Base-by-base conservation (phyloP, 495 filamentous ascomycete species). In the Pseudoneurospora amorphoporcata region DNA sequence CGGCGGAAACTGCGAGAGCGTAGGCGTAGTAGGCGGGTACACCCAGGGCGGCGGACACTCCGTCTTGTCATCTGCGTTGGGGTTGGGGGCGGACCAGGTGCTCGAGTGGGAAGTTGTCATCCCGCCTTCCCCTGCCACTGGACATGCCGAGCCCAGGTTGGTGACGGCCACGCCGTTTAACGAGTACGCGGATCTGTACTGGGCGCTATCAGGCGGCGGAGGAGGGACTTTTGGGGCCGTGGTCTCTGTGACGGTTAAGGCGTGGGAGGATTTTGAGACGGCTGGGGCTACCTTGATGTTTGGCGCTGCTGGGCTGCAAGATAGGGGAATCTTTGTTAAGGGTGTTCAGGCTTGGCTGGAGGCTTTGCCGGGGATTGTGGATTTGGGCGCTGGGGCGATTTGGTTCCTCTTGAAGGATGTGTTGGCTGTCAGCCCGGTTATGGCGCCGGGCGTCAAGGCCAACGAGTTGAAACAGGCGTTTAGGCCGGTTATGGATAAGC, bases 41-140 rank as follows among this genome's bases (percentile, higher is more conserved):
- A 86, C 80, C 8, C 85, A 87, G 73, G 89, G 88, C 3, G 90
- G 87, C 14, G 91, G 90, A 0, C 87, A 90, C 74, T 84, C 82
- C 3, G 76, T 86, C 0, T 79, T 92, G 0, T 75, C 76, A 7
- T 84, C 86, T 0, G 79, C 75, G 5, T 87, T 84, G 45, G 91
- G 91, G 0, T 78, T 92, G 0, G 88, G 77, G 3, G 89, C 89
- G 0, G 90, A 91, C 72, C 83, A 90, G 37, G 81, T 83, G 1
- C 83, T 92, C 0, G 82, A 85, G 69, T 88, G 80, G 79, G 84
- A 91, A 71, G 88, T 91, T 1, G 81, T 91, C 0, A 86, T 85
- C 4, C 43, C 43, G 0, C 43, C 43, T 0, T 19, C 43, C 0
- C 8, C 43, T 1, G 0, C 8, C 1, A 45, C n/a, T 19, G 43